Percentiles rank a stretch among this genome's conserved stretches.
Evolutionary conservation across 805 yeast genomes (phyloP).

Genomic region (Yamadazyma kitorensis): DNA sequence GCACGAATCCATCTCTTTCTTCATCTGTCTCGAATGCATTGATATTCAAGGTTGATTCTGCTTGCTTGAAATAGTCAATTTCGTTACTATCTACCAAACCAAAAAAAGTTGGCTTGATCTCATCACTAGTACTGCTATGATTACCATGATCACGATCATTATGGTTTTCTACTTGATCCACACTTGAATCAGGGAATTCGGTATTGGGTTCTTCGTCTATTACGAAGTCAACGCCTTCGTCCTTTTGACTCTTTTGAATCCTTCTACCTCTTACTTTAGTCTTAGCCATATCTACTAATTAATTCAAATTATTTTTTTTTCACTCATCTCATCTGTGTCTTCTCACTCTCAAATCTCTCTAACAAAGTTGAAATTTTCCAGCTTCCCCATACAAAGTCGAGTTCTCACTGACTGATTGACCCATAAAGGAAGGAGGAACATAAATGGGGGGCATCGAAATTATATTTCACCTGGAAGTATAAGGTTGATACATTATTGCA

Average conservation of each 20-base stretch:
- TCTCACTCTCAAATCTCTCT: no score
- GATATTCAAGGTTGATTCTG: conserved; percentile 80
- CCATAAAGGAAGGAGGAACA: no score
- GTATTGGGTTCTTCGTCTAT: conserved; percentile 10
- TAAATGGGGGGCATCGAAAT: no score
- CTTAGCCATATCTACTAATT: conserved; percentile 4
- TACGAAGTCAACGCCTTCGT: conserved; percentile 17
- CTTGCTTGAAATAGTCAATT: conserved; percentile 87
- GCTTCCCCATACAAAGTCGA: no score
- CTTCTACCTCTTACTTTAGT: conserved; percentile 43
- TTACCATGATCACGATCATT: not conserved
- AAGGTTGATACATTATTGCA: no score
- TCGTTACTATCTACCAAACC: conserved; percentile 85
- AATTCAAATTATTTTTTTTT: conserved; percentile 3
- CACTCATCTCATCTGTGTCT: conserved; percentile 9
- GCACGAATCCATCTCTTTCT: conserved; percentile 69
- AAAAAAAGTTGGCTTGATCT: conserved; percentile 47
- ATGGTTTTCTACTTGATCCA: conserved; percentile 6
- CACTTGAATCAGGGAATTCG: conserved; percentile 3
- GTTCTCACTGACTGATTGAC: no score
- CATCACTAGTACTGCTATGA: conserved; percentile 2
- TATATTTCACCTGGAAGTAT: no score
- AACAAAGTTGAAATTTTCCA: no score
- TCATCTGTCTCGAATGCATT: conserved; percentile 74
- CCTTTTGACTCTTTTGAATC: conserved; percentile 27